Percentiles rank a stretch among this genome's conserved stretches.
Evolutionary conservation across 306 rosid species (phyloP).

Genomic region (Quercus gilva): DNA sequence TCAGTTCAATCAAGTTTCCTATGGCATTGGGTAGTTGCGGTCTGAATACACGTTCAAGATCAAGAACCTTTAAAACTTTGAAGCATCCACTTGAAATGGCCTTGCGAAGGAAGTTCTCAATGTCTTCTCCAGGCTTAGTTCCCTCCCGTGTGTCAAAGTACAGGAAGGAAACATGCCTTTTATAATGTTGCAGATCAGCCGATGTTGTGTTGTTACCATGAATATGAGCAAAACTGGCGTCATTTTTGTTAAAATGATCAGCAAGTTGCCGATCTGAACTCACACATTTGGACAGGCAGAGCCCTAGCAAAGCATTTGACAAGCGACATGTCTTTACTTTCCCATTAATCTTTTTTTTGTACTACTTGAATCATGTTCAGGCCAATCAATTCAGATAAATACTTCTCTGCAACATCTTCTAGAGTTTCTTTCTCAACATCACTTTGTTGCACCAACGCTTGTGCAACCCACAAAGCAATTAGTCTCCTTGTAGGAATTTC

Average conservation of each 20-base stretch:
- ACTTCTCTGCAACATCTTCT: conserved; percentile 22
- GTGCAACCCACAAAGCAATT: conserved; percentile 36
- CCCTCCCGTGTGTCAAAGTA: conserved; percentile 29
- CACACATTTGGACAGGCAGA: neutral
- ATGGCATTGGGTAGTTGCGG: neutral
- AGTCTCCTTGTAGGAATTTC: conserved; percentile 43
- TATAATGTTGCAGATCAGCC: neutral
- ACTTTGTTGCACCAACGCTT: conserved; percentile 19
- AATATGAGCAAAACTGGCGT: no score
- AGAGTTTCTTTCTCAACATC: neutral
- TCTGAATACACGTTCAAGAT: conserved; percentile 21
- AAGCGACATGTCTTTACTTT: conserved; percentile 33
- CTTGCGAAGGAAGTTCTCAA: neutral
- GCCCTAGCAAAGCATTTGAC: conserved; percentile 6
- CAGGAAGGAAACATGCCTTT: conserved; percentile 12
- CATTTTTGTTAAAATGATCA: conserved; percentile 6
- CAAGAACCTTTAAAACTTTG: neutral
- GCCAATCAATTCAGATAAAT: conserved; percentile 14
- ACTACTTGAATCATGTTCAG: conserved; percentile 28
- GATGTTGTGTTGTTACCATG: conserved; percentile 4
- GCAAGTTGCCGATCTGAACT: conserved; percentile 6
- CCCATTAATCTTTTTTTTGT: conserved; percentile 25
- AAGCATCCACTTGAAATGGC: neutral
- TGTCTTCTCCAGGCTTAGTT: neutral
- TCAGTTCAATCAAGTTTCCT: conserved; percentile 1